A percentile compares a stretch with the other conserved stretches of the same genome.
Evolutionary conservation across 106 monocot species (phyloP).

Genomic region (Dendrobium chrysotoxum): DNA sequence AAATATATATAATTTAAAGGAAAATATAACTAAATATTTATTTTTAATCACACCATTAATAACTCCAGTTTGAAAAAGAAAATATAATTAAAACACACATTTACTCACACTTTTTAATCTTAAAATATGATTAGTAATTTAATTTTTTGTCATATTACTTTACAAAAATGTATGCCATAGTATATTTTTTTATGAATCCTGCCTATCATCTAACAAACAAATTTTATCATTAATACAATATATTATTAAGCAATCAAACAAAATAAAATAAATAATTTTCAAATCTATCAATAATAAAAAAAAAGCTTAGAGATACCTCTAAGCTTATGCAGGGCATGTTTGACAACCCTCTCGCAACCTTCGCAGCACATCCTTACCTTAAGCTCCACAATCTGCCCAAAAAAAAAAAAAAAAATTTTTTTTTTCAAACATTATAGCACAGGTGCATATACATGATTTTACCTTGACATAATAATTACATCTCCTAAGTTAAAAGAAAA

Average conservation of each 20-base stretch:
- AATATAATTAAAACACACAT: no score
- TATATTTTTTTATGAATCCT: no score
- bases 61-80: no score
- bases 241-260: background rate
- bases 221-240: background rate
- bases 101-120: no score
- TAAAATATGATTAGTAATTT: no score
- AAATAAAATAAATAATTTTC: background rate
- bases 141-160: no score
- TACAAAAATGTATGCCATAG: no score
- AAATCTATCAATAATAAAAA: background rate
- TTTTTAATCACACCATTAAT: no score
- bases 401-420: background rate
- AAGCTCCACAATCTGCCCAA: constrained; percentile 64
- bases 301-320: constrained; percentile 60
- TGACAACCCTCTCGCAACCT: constrained; percentile 84
- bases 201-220: no score
- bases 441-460: background rate
- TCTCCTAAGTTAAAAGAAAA: background rate
- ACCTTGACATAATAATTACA: background rate
- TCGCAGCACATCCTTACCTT: constrained; percentile 92
- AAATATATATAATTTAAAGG: no score
- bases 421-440: background rate
- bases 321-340: constrained; percentile 54
- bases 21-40: no score